Base-by-base conservation (phyloP, 176 grass and related monocot genomes). In the Aegilops speltoides region DNA sequence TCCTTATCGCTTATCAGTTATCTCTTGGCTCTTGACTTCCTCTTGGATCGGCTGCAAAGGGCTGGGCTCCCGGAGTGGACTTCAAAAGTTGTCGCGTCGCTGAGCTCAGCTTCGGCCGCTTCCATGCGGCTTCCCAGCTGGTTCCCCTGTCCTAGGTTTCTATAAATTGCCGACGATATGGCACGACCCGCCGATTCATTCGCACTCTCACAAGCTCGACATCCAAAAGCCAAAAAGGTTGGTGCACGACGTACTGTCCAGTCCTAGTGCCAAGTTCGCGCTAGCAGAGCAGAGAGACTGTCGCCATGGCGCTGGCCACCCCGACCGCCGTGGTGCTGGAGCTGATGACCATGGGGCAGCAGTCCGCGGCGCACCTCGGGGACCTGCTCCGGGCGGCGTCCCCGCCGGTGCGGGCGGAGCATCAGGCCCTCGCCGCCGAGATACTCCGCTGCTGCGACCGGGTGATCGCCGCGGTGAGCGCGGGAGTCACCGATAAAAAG, bases 311-410 rank as follows among this genome's bases (percentile, higher is more conserved):
- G 70, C 70, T 82, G 62, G 52, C 41, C 48, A 85, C 28, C 82
- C 77, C 70, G 38, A 57, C 82, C 0, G 70, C 86, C 50, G 86
- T 88, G 82, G 82, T 85, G 4, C 52, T 85, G 63, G 89, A 91
- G 86, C 82, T 91, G 38, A 88, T 91, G 89, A 78, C 82, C 13
- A 84, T 81, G 89, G 89, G 82, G 13, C 77, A 82, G 77, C 68
- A 88, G 63, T 85, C 86, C 13, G 86, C 89, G n/a, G 52, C 31
- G 81, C 76, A 85, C 82, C 86, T 91, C 70, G 20, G 17, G 10
- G 86, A 87, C 10, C 86, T 91, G 19, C 54, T 91, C 86, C 41
- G 54, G 17, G 12, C 76, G 1, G 22, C 82, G 8, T 84, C 76
- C 10, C 85, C 85, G 28, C 7, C 48, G 3, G 17, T 4, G 48